Conservation (phyloP, 192 early-diverging fungal genomes). For the Linnemannia elongata region DNA sequence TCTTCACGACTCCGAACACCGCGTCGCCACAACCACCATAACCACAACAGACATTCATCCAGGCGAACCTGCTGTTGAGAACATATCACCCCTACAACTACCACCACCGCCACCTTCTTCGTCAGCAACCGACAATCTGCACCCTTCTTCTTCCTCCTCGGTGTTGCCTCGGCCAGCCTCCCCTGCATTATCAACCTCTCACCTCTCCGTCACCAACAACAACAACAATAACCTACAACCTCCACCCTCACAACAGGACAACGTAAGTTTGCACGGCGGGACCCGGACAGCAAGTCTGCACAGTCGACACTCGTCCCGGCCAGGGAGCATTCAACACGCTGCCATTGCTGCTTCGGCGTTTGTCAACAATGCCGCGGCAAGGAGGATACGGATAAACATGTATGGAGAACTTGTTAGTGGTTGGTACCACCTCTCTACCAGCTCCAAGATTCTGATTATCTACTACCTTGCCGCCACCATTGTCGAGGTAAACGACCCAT, state of each 20-base stretch:
- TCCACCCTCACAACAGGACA: constrained; percentile 8
- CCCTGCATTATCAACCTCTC: constrained; percentile 17
- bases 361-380: constrained; percentile 19
- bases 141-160: not conserved
- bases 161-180: not conserved
- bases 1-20: not conserved
- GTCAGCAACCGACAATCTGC: not conserved
- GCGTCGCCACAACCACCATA: not conserved
- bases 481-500: constrained; percentile 23
- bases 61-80: not conserved
- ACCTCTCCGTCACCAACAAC: constrained; percentile 11
- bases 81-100: not conserved
- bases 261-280: constrained; percentile 1
- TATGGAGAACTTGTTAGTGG: constrained; percentile 30
- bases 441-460: constrained; percentile 31
- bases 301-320: constrained; percentile 30
- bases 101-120: not conserved
- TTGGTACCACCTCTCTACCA: constrained; percentile 41
- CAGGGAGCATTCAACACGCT: constrained; percentile 21
- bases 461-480: constrained; percentile 37
- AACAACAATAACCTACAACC: not conserved
- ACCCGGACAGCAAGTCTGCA: constrained; percentile 19
- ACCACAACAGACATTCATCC: not conserved
- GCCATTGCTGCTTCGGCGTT: constrained; percentile 28
- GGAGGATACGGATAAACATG: constrained; percentile 25